phyloP scores from a whole-genome alignment of 1,284 basidiomycete species.

The Psilocybe mexicana region DNA sequence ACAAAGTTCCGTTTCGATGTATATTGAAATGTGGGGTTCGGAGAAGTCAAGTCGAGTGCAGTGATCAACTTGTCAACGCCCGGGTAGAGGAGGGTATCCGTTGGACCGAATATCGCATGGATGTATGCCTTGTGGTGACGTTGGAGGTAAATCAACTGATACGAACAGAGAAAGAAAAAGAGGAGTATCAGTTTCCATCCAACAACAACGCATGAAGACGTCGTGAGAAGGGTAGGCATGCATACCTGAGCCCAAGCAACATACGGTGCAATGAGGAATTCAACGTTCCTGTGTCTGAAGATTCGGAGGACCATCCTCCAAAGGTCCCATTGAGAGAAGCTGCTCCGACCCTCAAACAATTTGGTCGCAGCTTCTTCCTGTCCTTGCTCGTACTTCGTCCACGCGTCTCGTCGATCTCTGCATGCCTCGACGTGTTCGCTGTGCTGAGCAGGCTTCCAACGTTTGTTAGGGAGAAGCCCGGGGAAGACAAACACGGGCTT shows the following conservation, averaged over 20 bases:
- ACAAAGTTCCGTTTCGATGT: constrained; percentile 82
- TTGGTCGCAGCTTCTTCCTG: constrained; percentile 86
- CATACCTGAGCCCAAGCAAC: constrained; percentile 90
- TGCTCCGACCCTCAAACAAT: constrained; percentile 74
- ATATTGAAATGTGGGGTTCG: constrained; percentile 78
- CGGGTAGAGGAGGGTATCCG: constrained; percentile 89
- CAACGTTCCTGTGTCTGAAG: constrained; percentile 93
- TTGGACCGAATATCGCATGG: constrained; percentile 91
- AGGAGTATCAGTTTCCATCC: constrained; percentile 8
- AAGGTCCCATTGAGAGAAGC: constrained; percentile 79
- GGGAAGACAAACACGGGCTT: constrained; percentile 98
- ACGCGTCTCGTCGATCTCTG: constrained; percentile 78
- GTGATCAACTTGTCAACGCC: constrained; percentile 92
- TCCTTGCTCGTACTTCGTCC: constrained; percentile 88
- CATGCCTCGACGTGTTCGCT: constrained; percentile 71
- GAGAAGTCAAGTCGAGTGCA: constrained; percentile 71
- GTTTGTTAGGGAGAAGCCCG: constrained; percentile 74
- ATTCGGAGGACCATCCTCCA: constrained; percentile 91
- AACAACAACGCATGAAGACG: constrained; percentile 15
- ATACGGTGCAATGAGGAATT: constrained; percentile 96
- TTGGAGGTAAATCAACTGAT: constrained; percentile 78
- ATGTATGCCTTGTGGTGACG: constrained; percentile 93
- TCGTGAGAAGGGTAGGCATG: constrained; percentile 20
- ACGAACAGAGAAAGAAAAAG: constrained; percentile 16
- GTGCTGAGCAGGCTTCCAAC: constrained; percentile 60